A percentile compares a stretch with the other conserved stretches of the same genome.
Conservation (phyloP, 192 early-diverging fungal species). For the Polychytrium aggregatum region DNA sequence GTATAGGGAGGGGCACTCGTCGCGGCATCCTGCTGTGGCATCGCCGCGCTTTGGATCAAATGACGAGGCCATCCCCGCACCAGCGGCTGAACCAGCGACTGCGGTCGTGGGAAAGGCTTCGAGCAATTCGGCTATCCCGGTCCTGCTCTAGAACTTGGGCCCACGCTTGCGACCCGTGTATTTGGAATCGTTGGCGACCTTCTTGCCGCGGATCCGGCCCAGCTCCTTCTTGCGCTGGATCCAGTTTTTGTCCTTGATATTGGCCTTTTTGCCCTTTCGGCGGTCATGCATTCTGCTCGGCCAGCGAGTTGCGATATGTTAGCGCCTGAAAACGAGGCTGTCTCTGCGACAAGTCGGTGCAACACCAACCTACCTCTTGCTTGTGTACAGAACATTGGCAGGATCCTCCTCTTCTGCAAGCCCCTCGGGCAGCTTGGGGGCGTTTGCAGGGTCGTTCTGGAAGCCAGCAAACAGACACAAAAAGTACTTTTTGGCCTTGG, state of each 20-base stretch:
- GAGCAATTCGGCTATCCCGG: too few relatives aligned
- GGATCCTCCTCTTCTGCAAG: conserved; percentile 21
- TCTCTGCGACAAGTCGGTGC: too few relatives aligned
- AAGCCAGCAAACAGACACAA: conserved; percentile 93
- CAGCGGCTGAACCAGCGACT: too few relatives aligned
- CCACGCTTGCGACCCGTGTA: conserved; percentile 91
- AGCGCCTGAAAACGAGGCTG: too few relatives aligned
- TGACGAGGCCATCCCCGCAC: too few relatives aligned
- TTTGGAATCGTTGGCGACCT: conserved; percentile 70
- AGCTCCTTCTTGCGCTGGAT: conserved; percentile 85
- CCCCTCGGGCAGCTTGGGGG: conserved; percentile 52
- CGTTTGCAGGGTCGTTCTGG: conserved; percentile 29
- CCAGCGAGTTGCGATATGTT: too few relatives aligned
- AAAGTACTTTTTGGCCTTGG: conserved; percentile 95
- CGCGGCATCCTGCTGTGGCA: too few relatives aligned
- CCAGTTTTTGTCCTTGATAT: conserved; percentile 78
- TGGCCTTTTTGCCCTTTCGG: conserved; percentile 6
- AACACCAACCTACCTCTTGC: background rate
- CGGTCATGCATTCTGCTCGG: conserved; percentile 10
- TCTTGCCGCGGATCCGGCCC: conserved; percentile 65
- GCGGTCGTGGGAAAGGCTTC: too few relatives aligned
- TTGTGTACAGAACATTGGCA: background rate
- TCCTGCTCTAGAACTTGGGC: conserved; percentile 79
- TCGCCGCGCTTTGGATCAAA: too few relatives aligned
- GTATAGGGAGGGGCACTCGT: too few relatives aligned